Base-by-base conservation (phyloP, 2,329 filamentous ascomycete genomes). In the Alternaria angustiovoidea region DNA sequence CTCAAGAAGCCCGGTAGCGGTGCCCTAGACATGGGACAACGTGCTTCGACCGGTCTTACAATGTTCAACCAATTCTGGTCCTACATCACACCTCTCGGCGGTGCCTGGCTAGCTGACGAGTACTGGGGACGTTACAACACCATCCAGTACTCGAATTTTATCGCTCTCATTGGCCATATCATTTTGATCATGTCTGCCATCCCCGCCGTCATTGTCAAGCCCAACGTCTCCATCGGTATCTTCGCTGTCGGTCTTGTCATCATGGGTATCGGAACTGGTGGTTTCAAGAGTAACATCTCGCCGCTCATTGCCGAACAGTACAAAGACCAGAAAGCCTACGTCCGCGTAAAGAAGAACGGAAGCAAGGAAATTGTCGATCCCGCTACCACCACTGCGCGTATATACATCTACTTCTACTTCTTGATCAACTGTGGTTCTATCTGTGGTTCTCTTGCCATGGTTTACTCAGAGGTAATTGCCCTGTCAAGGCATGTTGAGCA, bases 211-310 rank as follows among this genome's bases (percentile, higher is more conserved):
- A 80, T 89, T 26, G 76, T 82, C 18, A 75, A 82, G 57, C 73
- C 76, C 7, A 81, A 84, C 16, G 81, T 80, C 36, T 84, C 84
- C 44, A 72, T 88, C 34, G 81, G 80, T 41, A 83, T 86, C 12
- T 84, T 89, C 68, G 75, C 86, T 44, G 78, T 81, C n/a, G 80
- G 86, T 5, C 83, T 88, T 59, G 81, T 91, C 64, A 74, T 90
- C 59, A 88, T 91, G 62, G 89, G 88, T 53, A 74, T 90, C 7
- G 89, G 88, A 30, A 89, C 88, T 3, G 89, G 89, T 68, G 87
- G 88, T 63, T 90, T 91, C 81, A 91, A 91, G 79, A 85, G 86
- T 66, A 91, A 90, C 76, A 84, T 86, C 51, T 82, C 82, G 43
- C 84, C 84, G 26, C 71, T 86, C 64, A 75, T 81, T 41, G 88